phyloP scores from a whole-genome alignment of 176 grass and related monocot genomes.

The Aegilops longissima region DNA sequence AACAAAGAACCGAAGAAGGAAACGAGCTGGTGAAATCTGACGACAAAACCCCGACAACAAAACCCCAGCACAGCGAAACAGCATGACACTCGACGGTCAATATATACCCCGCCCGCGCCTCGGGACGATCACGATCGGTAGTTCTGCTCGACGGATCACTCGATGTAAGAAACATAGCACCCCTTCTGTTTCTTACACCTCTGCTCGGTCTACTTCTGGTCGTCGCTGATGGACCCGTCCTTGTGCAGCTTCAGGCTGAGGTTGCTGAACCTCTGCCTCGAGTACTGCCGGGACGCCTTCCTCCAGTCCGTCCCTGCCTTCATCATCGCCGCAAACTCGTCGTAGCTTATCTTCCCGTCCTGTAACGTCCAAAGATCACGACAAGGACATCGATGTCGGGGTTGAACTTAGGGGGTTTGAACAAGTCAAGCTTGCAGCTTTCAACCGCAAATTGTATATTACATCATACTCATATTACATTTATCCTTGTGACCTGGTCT shows the following conservation, averaged over 20 bases:
- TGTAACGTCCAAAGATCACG: slow-evolving; percentile 26
- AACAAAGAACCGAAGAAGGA: background rate
- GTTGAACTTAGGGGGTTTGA: background rate
- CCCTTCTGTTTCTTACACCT: background rate
- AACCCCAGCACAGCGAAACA: background rate
- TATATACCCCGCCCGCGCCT: background rate
- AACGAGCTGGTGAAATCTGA: background rate
- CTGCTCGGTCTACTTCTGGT: slow-evolving; percentile 11
- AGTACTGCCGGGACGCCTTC: slow-evolving; percentile 92
- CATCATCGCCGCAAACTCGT: slow-evolving; percentile 81
- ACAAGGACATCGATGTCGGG: background rate
- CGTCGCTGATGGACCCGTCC: slow-evolving; percentile 45
- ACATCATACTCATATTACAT: background rate
- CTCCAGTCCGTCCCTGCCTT: slow-evolving; percentile 93
- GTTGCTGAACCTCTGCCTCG: slow-evolving; percentile 73
- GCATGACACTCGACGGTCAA: background rate
- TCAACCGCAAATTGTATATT: background rate
- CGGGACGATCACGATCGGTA: background rate
- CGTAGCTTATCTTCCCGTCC: slow-evolving; percentile 86
- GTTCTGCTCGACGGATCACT: no score
- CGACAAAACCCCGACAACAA: background rate
- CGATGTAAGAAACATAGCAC: no score
- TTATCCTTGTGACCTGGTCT: no score
- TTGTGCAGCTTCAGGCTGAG: slow-evolving; percentile 70
- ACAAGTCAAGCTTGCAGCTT: background rate